These are phyloP conservation scores for Lasiodiplodia theobromae DNA, from an alignment of 2,329 filamentous ascomycete genomes.

Conservation along the genomic window DNA sequence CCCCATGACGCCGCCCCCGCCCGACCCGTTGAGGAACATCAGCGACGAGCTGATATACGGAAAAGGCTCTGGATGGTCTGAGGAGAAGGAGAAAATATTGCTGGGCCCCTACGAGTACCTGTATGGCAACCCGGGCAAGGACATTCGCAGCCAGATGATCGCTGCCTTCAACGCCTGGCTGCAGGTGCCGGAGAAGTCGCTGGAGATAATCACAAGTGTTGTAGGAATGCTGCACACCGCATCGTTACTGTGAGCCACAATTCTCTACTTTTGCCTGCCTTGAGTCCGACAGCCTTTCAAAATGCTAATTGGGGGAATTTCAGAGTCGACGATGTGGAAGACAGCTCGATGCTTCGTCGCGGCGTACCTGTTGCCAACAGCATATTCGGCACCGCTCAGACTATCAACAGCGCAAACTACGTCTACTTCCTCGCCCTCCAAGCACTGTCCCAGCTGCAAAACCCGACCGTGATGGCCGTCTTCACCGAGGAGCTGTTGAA, in stretches of 20 bases:
- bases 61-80: conserved; percentile 65
- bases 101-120: conserved; percentile 83
- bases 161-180: conserved; percentile 83
- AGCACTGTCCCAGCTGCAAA: conserved; percentile 74
- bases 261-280: background rate
- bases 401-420: conserved; percentile 91
- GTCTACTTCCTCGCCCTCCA: conserved; percentile 82
- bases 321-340: conserved; percentile 83
- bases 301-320: background rate
- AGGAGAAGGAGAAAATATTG: conserved; percentile 78
- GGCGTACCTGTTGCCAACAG: conserved; percentile 83
- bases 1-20: conserved; percentile 40
- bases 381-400: conserved; percentile 86
- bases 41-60: conserved; percentile 51
- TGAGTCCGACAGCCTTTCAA: background rate
- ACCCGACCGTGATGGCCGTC: conserved; percentile 69
- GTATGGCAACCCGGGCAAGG: conserved; percentile 79
- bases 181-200: conserved; percentile 71
- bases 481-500: conserved; percentile 85
- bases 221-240: conserved; percentile 88
- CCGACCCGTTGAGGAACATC: conserved; percentile 38
- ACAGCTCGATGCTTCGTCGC: conserved; percentile 76
- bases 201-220: conserved; percentile 78
- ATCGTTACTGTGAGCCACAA: conserved; percentile 66
- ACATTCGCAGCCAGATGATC: conserved; percentile 82